Evolutionary conservation across 306 rosid species (phyloP), one percentile per base, ranked within the genome.

Genomic region (Sphenostylis stenocarpa): DNA sequence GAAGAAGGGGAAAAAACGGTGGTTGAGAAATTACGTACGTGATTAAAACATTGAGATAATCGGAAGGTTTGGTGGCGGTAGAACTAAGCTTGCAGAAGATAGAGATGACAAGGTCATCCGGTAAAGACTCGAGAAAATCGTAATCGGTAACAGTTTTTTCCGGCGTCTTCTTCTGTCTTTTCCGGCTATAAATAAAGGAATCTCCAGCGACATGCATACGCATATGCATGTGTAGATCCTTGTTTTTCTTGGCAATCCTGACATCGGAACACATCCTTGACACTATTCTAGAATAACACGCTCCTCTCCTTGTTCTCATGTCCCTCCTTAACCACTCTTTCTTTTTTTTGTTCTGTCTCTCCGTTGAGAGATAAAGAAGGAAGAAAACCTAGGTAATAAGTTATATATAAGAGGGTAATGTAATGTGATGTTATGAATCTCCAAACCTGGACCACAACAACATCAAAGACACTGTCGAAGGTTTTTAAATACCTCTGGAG

Each of bases 221-320:
- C 36, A 28, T 23, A 21, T 44, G 63, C 26, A 26, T 16, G 21
- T 55, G 63, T 43, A 68, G 67, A 55, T 79, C 82, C 21, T 84
- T 86, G 49, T 83, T 86, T 66, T 86, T 84, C 62, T 82, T 87
- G 1, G 20, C 14, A 3, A 77, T 44, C 20, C 47, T 58, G 0
- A n/a, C 23, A n/a, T 44, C 62, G 7, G 85, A 61, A 62, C 69
- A 73, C 76, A 85, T 61, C 49, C 36, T 75, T 38, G 82, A 2
- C 0, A 34, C 78, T 6, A 78, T 47, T 62, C 69, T 77, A 26
- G 83, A 20, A 47, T 95, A 92, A 84, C 89, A 95, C 28, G 78
- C 36, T 20, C 99, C 97, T 79, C 87, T 85, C 63, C 97, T 93
- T 2, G 97, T 95, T 86, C 92, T 88, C 99, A 95, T 95, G 15